Evolutionary conservation across 192 early-diverging fungal species (phyloP).

Genomic region (Coemansia sp.): DNA sequence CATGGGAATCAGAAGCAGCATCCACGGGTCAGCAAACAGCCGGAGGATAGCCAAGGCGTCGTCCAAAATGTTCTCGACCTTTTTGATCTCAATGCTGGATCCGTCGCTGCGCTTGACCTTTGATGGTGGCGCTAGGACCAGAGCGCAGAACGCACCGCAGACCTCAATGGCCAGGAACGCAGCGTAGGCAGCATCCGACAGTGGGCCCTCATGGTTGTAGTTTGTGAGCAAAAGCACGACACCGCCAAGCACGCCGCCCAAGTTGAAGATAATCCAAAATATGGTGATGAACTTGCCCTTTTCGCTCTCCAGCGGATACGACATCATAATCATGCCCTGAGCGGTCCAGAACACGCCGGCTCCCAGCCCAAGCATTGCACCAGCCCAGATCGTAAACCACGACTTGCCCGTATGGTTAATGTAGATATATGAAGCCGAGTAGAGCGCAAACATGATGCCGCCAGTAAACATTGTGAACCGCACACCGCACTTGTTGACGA

Average conservation of each 20-base stretch:
- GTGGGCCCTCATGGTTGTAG: constrained; percentile 53
- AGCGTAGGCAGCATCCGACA: constrained; percentile 69
- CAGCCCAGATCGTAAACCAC: constrained; percentile 38
- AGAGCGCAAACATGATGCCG: constrained; percentile 63
- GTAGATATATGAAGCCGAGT: constrained; percentile 66
- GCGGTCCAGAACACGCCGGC: constrained; percentile 67
- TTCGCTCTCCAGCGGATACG: constrained; percentile 78
- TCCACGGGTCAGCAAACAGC: constrained; percentile 62
- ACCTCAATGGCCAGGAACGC: constrained; percentile 72
- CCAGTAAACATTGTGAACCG: constrained; percentile 60
- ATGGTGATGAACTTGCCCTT: constrained; percentile 79
- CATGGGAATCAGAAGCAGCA: constrained; percentile 66
- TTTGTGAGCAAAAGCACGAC: constrained; percentile 63
- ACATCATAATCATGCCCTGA: constrained; percentile 81
- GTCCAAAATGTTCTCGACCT: constrained; percentile 59
- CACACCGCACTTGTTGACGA: constrained; percentile 63
- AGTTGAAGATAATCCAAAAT: constrained; percentile 89
- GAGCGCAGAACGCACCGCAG: constrained; percentile 57
- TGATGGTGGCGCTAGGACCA: constrained; percentile 57
- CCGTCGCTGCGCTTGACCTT: constrained; percentile 65
- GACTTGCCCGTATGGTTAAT: constrained; percentile 59
- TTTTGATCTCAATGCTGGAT: constrained; percentile 56
- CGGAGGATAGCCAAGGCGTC: constrained; percentile 56
- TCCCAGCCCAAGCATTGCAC: constrained; percentile 19
- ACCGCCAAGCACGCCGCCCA: constrained; percentile 79